These are phyloP conservation scores for Lepidium aucheri DNA, from an alignment of 345 rosid species.

Conservation along the genomic window DNA sequence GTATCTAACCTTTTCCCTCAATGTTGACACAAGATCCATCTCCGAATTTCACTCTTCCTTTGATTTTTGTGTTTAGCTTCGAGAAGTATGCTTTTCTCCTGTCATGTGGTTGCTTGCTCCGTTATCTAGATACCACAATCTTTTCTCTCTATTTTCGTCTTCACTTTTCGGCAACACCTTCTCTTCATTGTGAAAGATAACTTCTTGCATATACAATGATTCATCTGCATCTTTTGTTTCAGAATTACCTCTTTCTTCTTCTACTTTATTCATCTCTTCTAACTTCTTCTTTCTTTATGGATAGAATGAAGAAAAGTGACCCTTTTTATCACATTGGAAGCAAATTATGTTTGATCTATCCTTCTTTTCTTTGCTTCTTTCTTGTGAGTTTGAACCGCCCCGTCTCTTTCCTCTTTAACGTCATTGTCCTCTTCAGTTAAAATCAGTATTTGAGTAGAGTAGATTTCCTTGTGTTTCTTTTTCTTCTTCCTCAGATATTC, in stretches of 20 bases:
- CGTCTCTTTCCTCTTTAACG: background rate
- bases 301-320: too few relatives aligned
- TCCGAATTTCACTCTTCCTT: too few relatives aligned
- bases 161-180: background rate
- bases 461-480: background rate
- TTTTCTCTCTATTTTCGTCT: fast-evolving
- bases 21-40: too few relatives aligned
- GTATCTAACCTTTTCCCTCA: too few relatives aligned
- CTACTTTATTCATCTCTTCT: too few relatives aligned
- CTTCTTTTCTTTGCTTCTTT: background rate
- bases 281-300: too few relatives aligned
- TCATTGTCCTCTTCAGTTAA: too few relatives aligned
- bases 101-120: background rate
- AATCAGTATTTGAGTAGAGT: background rate
- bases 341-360: too few relatives aligned
- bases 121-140: background rate
- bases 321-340: too few relatives aligned
- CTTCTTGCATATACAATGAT: background rate
- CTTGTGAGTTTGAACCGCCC: background rate
- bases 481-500: background rate
- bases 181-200: background rate
- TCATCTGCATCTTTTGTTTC: background rate
- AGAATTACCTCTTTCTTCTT: too few relatives aligned
- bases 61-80: too few relatives aligned
- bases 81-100: background rate